Base-by-base conservation (phyloP, 2,329 filamentous ascomycete species). In the Dactylellina drechsleri region DNA sequence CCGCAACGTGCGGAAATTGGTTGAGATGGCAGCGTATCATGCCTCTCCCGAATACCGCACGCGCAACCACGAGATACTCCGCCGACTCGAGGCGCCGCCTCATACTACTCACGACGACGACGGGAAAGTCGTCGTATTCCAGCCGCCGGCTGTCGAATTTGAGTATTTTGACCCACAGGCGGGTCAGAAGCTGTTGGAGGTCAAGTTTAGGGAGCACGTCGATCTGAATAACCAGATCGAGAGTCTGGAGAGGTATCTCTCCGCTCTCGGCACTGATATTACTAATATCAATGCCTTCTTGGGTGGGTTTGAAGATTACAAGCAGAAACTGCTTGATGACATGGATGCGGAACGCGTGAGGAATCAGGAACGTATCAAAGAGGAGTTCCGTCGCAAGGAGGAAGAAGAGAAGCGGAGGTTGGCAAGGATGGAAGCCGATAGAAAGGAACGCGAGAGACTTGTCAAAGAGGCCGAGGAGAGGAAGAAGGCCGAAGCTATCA, bases 21-120 rank as follows among this genome's bases (percentile, higher is more conserved):
- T 66, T 7, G 45, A 66, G 28, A 16, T 66, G 8, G 62, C 41
- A 1, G 62, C 62, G 0, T 66, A 66, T 23, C 62, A 66, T n/a
- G 41, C 40, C 7, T 57, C 62, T 28, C 62, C 62, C 5, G 62
- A 66, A 26, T 66, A 58, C 18, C 41, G 23, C 7, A 15, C n/a
- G 6, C 54, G 53, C 6, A 57, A 66, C 41, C 41, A 47, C 15
- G 23, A 58, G 1, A 28, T 58, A 13, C 28, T 36, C n/a, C 49
- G 52, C n/a, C 43, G 52, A n/a, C 43, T 58, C 10, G 53, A 50
- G 15, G 54, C 53, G 3, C 52, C 53, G 6, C 43, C 23, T 13
- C 18, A 26, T 23, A 20, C 49, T 15, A 8, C 28, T 8, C 28
- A 18, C n/a, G 20, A 20, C 8, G 20, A 20, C 20, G 31, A 36